Base-by-base conservation (phyloP, 768 basidiomycete genomes). In the Lactarius vividus region DNA sequence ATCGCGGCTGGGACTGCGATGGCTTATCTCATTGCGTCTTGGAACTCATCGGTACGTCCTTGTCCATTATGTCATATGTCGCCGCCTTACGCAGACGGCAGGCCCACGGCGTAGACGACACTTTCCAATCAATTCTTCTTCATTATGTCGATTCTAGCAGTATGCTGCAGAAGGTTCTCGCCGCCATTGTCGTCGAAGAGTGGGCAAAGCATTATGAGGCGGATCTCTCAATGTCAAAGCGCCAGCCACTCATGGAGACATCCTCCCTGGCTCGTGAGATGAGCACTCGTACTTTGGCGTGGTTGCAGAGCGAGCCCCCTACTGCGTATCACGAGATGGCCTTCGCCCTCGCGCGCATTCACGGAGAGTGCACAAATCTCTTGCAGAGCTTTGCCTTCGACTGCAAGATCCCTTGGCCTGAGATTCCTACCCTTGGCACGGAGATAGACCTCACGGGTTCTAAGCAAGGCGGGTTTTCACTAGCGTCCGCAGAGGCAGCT, bases 241-340 rank as follows among this genome's bases (percentile, higher is more conserved):
- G 61, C 7, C 69, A 72, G 5, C 77, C 83, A 49, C 80, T 91
- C 56, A 80, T 85, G 26, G 83, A 89, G 57, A 73, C 72, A 37
- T 87, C 86, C 15, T 74, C 80, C 18, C 80, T 92, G 61, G 90
- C 88, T 2, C 79, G 82, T 67, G 84, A 89, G 20, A 80, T 98
- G 58, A 87, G 87, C 63, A 70, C 77, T n/a, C 88, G 83, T 72
- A 85, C 89, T 15, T 80, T 94, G 35, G 72, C 78, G 13, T 88
- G 87, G 80, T 83, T 98, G 42, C 94, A 94, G 77, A 83, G 80
- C 33, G 79, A 84, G 0, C 84, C 89, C 6, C 94, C 94, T 3
- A 76, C 85, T 1, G 88, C 90, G 0, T 97, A 97, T 74, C 88
- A 93, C 78, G 96, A 99, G 78, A 94, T 96, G 90, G 84, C 87